These are phyloP conservation scores for Heliosperma pusillum DNA, from an alignment of 148 eudicot genomes.

Conservation along the genomic window DNA sequence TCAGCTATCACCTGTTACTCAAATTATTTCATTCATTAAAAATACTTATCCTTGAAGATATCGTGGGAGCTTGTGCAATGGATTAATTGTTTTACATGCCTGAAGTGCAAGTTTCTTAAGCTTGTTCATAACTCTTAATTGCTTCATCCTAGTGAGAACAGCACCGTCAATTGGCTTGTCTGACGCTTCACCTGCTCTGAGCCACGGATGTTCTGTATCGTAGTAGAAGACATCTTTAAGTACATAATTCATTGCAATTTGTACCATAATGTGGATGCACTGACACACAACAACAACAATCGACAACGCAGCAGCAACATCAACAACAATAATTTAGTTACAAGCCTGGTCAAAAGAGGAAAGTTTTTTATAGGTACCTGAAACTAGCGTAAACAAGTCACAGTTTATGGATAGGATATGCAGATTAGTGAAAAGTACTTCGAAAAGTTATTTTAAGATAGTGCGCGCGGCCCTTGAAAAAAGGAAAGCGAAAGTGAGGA, in stretches of 20 bases:
- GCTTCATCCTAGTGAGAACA: conserved; percentile 90
- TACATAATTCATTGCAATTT: neutral
- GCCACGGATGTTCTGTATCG: conserved; percentile 78
- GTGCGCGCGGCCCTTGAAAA: too few species aligned
- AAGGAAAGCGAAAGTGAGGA: too few species aligned
- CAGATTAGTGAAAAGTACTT: too few species aligned
- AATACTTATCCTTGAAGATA: neutral
- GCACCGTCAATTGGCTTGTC: conserved; percentile 95
- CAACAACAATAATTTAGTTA: neutral
- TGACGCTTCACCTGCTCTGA: conserved; percentile 89
- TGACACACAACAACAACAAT: neutral
- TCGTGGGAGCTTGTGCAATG: neutral
- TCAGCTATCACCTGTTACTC: conserved; percentile 69
- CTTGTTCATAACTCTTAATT: conserved; percentile 94
- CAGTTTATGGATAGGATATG: too few species aligned
- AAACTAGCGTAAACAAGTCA: too few species aligned
- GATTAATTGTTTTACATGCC: conserved; percentile 33
- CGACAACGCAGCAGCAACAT: too few species aligned
- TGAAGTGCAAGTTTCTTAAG: conserved; percentile 89
- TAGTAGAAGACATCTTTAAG: conserved; percentile 5
- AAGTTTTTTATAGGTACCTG: too few species aligned
- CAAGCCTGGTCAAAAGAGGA: too few species aligned
- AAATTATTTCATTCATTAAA: neutral
- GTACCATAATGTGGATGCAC: neutral
- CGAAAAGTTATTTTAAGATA: too few species aligned